Evolutionary conservation across 345 rosid genomes (phyloP).

Genomic region (Melaleuca quinquenervia): DNA sequence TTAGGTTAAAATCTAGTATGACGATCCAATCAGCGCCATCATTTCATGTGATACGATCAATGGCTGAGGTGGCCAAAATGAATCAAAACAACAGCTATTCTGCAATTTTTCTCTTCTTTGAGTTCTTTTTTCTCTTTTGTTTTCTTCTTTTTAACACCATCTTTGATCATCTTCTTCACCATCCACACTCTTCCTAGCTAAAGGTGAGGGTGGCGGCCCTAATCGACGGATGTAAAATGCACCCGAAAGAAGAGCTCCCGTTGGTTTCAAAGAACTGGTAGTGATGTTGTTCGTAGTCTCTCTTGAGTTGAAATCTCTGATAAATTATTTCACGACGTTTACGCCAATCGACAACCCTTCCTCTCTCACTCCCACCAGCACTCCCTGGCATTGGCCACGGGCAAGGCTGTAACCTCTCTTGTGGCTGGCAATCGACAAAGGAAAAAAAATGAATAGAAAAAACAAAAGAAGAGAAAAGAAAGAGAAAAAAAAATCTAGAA

Average conservation of each 20-base stretch:
- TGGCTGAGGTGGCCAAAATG: not conserved
- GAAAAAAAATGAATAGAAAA: not conserved
- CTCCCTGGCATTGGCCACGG: not conserved
- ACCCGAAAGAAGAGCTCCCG: not conserved
- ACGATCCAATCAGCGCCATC: rapidly evolving
- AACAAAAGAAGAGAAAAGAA: not conserved
- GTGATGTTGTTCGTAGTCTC: not conserved
- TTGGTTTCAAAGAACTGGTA: not conserved
- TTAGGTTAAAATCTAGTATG: rapidly evolving
- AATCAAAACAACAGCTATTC: not conserved
- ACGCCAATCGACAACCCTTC: not conserved
- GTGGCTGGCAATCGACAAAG: too few species aligned
- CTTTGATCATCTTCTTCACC: not conserved
- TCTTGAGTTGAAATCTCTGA: not conserved
- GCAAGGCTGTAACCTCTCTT: too few species aligned
- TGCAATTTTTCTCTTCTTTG: not conserved
- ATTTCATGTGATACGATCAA: rapidly evolving
- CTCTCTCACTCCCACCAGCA: not conserved
- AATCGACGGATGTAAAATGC: not conserved
- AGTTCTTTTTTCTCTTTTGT: not conserved
- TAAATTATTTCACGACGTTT: not conserved
- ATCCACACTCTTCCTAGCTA: too few species aligned
- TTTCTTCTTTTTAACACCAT: not conserved
- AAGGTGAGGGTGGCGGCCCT: not conserved
- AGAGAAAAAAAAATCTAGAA: not conserved